Conservation (phyloP, 352 stramenopile genomes). For the Globisporangium orthogonon region DNA sequence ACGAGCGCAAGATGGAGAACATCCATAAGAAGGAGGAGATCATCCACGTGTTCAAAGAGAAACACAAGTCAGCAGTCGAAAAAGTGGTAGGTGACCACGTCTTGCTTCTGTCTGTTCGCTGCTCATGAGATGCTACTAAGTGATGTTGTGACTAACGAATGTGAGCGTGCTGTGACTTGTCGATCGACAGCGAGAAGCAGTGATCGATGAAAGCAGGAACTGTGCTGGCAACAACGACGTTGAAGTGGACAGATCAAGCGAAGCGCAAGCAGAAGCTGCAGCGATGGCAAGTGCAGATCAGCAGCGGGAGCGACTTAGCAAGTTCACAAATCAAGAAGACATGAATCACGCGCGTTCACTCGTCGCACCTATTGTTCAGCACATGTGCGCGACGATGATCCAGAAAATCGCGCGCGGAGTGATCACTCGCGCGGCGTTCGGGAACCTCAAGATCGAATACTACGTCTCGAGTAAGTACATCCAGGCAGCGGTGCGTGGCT, state of each 20-base stretch:
- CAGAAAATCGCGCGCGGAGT: conserved; percentile 71
- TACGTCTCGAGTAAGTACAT: conserved; percentile 75
- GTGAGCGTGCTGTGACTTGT: not conserved
- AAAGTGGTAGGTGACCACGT: conserved; percentile 9
- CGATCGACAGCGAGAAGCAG: conserved; percentile 9
- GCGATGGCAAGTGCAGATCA: conserved; percentile 1
- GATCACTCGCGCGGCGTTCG: conserved; percentile 49
- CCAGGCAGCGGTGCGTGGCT: conserved; percentile 59
- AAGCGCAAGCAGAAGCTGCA: not conserved
- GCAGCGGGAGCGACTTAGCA: not conserved
- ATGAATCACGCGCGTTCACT: conserved; percentile 14
- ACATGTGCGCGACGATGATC: conserved; percentile 74
- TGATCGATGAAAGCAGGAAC: conserved; percentile 8
- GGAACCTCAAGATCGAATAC: conserved; percentile 55
- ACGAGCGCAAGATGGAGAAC: conserved; percentile 34
- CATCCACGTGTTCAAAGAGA: conserved; percentile 61
- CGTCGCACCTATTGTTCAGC: conserved; percentile 32
- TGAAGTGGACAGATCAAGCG: not conserved
- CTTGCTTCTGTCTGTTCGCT: not conserved
- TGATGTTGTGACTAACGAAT: not conserved
- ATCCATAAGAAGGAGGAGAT: conserved; percentile 71
- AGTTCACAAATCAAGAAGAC: conserved; percentile 17
- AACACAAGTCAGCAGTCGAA: conserved; percentile 50
- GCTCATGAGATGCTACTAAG: not conserved
- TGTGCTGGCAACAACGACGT: not conserved